Conservation (phyloP, 352 stramenopile species). For the Pythium guiyangense region DNA sequence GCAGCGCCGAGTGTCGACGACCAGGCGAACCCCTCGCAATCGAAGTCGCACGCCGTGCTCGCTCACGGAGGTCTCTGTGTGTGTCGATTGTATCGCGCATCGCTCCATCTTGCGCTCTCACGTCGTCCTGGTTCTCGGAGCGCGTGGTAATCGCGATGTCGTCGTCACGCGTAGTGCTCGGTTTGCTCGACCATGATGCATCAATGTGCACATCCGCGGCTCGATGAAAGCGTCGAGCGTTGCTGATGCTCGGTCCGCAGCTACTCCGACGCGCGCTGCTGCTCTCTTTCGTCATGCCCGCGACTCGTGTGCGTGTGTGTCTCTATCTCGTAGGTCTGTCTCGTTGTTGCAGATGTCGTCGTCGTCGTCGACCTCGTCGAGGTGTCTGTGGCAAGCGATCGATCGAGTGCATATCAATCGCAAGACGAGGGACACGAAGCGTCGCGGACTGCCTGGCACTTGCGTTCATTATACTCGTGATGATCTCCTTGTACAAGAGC, state of each 20-base stretch:
- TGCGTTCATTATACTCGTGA: too few species aligned
- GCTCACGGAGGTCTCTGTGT: not conserved
- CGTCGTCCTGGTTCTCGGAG: conserved; percentile 31
- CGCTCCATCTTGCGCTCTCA: not conserved
- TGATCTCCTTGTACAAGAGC: too few species aligned
- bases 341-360: too few species aligned
- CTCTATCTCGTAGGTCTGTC: too few species aligned
- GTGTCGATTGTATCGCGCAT: too few species aligned
- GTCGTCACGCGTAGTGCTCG: not conserved
- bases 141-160: not conserved
- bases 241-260: not conserved
- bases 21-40: not conserved
- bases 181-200: not conserved
- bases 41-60: too few species aligned
- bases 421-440: too few species aligned
- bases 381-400: too few species aligned
- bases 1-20: not conserved
- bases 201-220: not conserved
- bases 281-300: conserved; percentile 14
- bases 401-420: too few species aligned
- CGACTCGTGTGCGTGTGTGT: too few species aligned
- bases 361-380: too few species aligned
- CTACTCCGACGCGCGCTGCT: conserved; percentile 9
- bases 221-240: not conserved
- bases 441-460: too few species aligned